Evolutionary conservation across 805 yeast species (phyloP).

Genomic region (Ascoidea tarda): DNA sequence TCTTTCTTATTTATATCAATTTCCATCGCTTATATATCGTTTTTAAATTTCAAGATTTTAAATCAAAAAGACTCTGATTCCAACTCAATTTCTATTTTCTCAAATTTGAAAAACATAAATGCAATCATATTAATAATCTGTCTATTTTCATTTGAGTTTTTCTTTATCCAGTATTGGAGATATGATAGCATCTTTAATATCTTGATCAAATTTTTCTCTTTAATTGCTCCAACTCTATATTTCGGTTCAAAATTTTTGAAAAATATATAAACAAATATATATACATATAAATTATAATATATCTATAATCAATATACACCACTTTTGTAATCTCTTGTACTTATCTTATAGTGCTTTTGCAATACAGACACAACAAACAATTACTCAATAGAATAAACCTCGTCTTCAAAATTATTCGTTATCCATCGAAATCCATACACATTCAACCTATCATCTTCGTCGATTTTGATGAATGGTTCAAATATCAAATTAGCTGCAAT

Average conservation of each 20-base stretch:
- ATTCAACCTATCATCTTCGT: conserved; percentile 35
- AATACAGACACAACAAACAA: neutral
- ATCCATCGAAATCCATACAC: conserved; percentile 35
- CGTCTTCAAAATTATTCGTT: conserved; percentile 13
- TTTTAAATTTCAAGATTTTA: conserved; percentile 3
- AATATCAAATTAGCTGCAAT: conserved; percentile 52
- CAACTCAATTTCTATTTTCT: conserved; percentile 21
- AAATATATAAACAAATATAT: conserved; percentile 14
- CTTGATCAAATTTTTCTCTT: conserved; percentile 28
- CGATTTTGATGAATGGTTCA: conserved; percentile 27
- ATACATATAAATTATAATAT: conserved; percentile 1
- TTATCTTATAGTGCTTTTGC: conserved; percentile 1
- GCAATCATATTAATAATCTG: conserved; percentile 32
- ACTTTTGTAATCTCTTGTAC: neutral
- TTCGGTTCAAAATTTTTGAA: conserved; percentile 58
- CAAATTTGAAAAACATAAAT: conserved; percentile 17
- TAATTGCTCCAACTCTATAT: conserved; percentile 40
- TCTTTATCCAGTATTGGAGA: conserved; percentile 43
- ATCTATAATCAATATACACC: conserved; percentile 1
- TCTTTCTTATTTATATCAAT: conserved; percentile 2
- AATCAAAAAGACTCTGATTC: conserved; percentile 17
- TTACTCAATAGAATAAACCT: conserved; percentile 1
- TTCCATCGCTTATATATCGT: conserved; percentile 5
- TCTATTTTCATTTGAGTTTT: conserved; percentile 34
- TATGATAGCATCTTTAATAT: conserved; percentile 49